Evolutionary conservation across 176 grass and related monocot genomes (phyloP).

Genomic region (Hyparrhenia diplandra): DNA sequence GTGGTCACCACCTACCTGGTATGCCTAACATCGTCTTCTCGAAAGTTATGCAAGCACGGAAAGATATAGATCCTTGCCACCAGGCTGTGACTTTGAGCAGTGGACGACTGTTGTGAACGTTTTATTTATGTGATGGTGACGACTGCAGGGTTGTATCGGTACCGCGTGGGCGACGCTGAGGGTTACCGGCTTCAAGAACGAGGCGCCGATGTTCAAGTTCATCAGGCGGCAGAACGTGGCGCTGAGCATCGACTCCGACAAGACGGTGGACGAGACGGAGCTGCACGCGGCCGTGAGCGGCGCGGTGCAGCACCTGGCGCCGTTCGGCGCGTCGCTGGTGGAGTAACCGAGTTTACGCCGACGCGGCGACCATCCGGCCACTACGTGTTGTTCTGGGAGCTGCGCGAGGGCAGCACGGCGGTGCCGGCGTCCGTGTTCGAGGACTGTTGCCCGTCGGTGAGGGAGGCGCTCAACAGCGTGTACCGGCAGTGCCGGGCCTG

Average conservation of each 20-base stretch:
- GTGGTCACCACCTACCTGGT: slow-evolving; percentile 95
- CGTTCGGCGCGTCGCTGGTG: slow-evolving; percentile 73
- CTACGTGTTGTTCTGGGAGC: slow-evolving; percentile 96
- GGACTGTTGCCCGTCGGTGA: slow-evolving; percentile 88
- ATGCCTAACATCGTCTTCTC: neutral
- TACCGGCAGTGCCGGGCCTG: slow-evolving; percentile 82
- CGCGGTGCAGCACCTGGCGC: slow-evolving; percentile 64
- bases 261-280: slow-evolving; percentile 98
- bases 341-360: slow-evolving; percentile 96
- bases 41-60: neutral
- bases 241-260: slow-evolving; percentile 87
- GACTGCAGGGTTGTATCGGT: slow-evolving; percentile 81
- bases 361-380: slow-evolving; percentile 76
- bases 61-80: too few relatives aligned
- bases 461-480: slow-evolving; percentile 87
- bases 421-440: slow-evolving; percentile 83
- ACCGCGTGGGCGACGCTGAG: slow-evolving; percentile 88
- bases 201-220: slow-evolving; percentile 89
- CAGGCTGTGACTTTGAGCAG: too few relatives aligned
- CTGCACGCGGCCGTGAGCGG: slow-evolving; percentile 79
- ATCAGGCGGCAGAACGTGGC: slow-evolving; percentile 88
- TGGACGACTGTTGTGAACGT: neutral
- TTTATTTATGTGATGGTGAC: neutral
- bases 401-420: slow-evolving; percentile 46
- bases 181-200: slow-evolving; percentile 87